Conservation (phyloP, 164 flowering plant species). For the Berberis vulgaris region DNA sequence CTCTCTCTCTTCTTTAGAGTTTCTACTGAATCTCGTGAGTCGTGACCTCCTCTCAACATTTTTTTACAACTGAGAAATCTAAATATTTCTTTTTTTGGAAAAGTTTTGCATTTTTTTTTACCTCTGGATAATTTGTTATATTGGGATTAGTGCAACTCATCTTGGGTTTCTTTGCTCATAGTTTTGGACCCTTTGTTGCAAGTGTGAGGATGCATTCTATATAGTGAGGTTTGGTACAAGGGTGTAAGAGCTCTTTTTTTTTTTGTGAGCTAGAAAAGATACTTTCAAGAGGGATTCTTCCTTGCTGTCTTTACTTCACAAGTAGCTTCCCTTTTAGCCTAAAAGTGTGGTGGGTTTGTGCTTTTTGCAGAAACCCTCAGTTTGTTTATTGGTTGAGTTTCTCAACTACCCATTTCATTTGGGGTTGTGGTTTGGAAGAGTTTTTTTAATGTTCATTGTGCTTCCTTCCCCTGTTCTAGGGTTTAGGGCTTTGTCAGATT, state of each 20-base stretch:
- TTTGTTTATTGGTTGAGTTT: not conserved
- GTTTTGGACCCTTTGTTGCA: not conserved
- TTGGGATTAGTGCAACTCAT: not conserved
- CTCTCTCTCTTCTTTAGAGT: not conserved
- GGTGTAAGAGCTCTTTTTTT: not conserved
- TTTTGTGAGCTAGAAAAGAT: not conserved
- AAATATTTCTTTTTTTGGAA: too few relatives aligned
- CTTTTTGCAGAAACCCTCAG: not conserved
- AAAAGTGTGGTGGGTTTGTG: not conserved
- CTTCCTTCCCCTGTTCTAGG: conserved; percentile 1
- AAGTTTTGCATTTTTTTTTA: too few relatives aligned
- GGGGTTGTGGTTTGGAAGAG: not conserved
- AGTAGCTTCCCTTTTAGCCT: not conserved
- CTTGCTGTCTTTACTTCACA: not conserved
- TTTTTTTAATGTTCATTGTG: not conserved
- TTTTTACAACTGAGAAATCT: too few relatives aligned
- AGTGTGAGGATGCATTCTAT: not conserved
- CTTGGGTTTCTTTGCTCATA: too few relatives aligned
- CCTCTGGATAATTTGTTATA: not conserved
- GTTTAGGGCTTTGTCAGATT: not conserved
- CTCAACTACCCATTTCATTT: not conserved
- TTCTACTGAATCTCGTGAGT: not conserved
- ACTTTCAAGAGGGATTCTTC: not conserved
- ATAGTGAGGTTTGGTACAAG: too few relatives aligned
- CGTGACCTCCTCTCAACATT: too few relatives aligned